Evolutionary conservation across 345 rosid species (phyloP).

Genomic region (Ceriops zippeliana): DNA sequence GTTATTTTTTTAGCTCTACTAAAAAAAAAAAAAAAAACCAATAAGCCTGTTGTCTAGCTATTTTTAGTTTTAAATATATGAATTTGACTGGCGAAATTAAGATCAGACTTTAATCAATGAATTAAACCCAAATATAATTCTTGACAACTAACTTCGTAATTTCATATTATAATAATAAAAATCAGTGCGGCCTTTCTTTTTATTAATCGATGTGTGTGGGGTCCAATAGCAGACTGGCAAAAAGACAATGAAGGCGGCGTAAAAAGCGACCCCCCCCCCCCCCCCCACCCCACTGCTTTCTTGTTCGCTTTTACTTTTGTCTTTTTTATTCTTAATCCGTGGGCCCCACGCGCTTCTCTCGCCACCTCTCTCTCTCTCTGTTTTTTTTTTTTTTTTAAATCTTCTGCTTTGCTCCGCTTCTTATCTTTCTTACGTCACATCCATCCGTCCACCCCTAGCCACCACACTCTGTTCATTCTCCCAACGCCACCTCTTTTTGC

Average conservation of each 20-base stretch:
- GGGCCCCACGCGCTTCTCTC: slow-evolving; percentile 10
- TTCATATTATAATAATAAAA: too few species aligned
- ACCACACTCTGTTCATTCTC: slow-evolving; percentile 20
- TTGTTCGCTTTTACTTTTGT: background rate
- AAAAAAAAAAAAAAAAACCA: too few species aligned
- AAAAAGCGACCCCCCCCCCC: slow-evolving; percentile 15
- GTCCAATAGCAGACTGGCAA: slow-evolving; percentile 10
- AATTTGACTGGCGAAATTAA: too few species aligned
- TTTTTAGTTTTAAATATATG: too few species aligned
- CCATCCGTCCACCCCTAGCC: slow-evolving; percentile 27
- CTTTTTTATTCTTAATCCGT: background rate
- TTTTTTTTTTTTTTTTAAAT: background rate
- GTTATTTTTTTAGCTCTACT: too few species aligned
- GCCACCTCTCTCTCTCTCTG: too few species aligned
- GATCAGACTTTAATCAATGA: too few species aligned
- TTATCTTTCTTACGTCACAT: slow-evolving; percentile 28
- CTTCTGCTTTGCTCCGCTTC: background rate
- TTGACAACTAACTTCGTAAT: too few species aligned
- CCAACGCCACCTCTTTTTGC: slow-evolving; percentile 12
- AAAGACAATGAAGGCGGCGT: slow-evolving; percentile 54
- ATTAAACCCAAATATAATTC: too few species aligned
- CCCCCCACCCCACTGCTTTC: too few species aligned
- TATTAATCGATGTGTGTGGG: background rate
- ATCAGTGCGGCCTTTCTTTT: background rate
- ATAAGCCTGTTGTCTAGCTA: too few species aligned